Evolutionary conservation across 257 asterid genomes (phyloP).

Genomic region (Ligustrum vulgare): DNA sequence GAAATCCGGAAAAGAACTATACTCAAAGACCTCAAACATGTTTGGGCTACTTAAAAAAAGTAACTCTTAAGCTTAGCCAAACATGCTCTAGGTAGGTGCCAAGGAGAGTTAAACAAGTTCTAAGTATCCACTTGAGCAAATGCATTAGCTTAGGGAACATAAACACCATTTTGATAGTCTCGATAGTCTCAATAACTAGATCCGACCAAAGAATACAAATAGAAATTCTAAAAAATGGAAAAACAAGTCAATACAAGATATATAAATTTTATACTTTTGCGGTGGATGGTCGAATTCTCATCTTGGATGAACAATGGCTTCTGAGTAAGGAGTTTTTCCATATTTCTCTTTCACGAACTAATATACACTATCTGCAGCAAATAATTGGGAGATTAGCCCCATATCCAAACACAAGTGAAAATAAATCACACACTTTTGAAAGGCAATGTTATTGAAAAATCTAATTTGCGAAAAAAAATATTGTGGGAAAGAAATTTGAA

Average conservation of each 20-base stretch:
- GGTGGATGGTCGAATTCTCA: slow-evolving; percentile 41
- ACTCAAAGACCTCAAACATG: too few species aligned
- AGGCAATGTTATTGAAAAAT: background rate
- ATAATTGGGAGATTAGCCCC: slow-evolving; percentile 6
- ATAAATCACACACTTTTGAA: background rate
- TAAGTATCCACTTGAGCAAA: background rate
- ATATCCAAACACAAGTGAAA: background rate
- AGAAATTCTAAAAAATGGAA: slow-evolving; percentile 7
- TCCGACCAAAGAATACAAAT: background rate
- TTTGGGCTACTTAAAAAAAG: background rate
- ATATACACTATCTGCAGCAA: slow-evolving; percentile 10
- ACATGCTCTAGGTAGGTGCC: background rate
- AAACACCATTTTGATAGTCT: background rate
- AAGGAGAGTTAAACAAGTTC: background rate
- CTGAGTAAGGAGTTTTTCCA: slow-evolving; percentile 59
- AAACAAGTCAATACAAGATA: background rate
- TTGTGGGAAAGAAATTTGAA: background rate
- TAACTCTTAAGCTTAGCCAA: background rate
- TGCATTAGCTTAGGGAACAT: background rate
- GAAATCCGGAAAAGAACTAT: too few species aligned
- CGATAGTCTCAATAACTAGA: background rate
- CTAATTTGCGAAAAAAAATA: background rate
- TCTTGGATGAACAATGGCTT: slow-evolving; percentile 64
- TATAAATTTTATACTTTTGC: slow-evolving; percentile 41
- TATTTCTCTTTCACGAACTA: slow-evolving; percentile 31